Conservation (phyloP, 2,329 filamentous ascomycete species). For the Aspergillus sergii region DNA sequence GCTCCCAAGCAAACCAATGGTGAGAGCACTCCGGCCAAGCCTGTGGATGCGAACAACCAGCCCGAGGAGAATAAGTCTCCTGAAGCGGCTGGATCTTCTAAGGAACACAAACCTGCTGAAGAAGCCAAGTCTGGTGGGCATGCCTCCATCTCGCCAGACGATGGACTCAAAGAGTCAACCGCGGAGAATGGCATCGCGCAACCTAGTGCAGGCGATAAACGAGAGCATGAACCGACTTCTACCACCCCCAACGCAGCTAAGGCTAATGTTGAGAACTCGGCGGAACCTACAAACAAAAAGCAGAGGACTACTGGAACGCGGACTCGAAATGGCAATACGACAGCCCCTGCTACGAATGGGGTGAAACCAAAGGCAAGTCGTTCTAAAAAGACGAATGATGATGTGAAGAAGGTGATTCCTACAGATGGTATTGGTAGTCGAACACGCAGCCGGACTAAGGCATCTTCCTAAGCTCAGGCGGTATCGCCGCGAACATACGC, state of each 20-base stretch:
- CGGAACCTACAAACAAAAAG: conserved; percentile 37
- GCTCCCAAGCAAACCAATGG: conserved; percentile 12
- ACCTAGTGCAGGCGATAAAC: conserved; percentile 27
- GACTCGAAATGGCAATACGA: conserved; percentile 18
- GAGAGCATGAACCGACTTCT: conserved; percentile 22
- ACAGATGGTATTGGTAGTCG: conserved; percentile 41
- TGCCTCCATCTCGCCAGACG: conserved; percentile 4
- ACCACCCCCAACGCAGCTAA: conserved; percentile 11
- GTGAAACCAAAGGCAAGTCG: conserved; percentile 34
- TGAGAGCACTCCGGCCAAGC: conserved; percentile 5
- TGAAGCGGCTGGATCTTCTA: conserved; percentile 14
- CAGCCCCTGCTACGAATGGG: conserved; percentile 18
- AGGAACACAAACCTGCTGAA: conserved; percentile 11
- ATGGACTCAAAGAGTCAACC: not conserved
- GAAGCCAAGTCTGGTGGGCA: conserved; percentile 14
- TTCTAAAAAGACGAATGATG: conserved; percentile 36
- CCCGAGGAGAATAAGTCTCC: conserved; percentile 13
- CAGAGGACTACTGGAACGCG: conserved; percentile 28
- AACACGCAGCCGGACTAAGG: conserved; percentile 43
- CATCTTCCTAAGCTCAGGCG: conserved; percentile 14
- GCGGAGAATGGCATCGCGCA: conserved; percentile 16
- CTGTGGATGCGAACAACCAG: conserved; percentile 4
- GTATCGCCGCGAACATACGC: not conserved
- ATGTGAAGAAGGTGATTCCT: conserved; percentile 29
- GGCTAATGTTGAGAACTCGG: conserved; percentile 14